Conservation (phyloP, 78 protist genomes). For the Protostelium mycophagum region DNA sequence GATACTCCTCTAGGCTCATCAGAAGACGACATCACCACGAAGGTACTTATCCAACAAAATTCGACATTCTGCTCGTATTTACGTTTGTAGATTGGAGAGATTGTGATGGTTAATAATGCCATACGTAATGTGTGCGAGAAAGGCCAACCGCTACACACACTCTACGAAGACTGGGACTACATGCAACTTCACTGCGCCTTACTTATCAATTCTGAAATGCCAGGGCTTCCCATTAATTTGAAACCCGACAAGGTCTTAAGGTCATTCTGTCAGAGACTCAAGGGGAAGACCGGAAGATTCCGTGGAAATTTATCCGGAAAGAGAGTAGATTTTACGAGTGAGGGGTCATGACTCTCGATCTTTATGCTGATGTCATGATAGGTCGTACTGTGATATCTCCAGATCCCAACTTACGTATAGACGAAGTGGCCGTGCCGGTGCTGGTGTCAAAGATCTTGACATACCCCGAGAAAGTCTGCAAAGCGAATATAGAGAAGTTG, state of each 20-base stretch:
- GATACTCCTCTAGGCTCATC: conserved; percentile 71
- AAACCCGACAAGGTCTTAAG: conserved; percentile 79
- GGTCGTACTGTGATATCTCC: conserved; percentile 99
- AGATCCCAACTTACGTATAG: conserved; percentile 96
- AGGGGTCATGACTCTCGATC: background rate
- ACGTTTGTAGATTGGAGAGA: conserved; percentile 31
- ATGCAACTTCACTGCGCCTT: conserved; percentile 75
- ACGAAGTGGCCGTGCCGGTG: conserved; percentile 91
- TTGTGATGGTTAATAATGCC: conserved; percentile 66
- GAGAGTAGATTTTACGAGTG: conserved; percentile 95
- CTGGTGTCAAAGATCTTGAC: conserved; percentile 90
- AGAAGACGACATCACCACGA: conserved; percentile 97
- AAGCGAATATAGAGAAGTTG: conserved; percentile 65
- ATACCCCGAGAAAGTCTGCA: conserved; percentile 91
- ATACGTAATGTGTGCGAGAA: conserved; percentile 29
- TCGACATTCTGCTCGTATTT: background rate
- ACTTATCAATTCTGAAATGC: conserved; percentile 68
- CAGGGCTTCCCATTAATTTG: conserved; percentile 63
- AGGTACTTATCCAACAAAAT: conserved; percentile 9
- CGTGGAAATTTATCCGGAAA: conserved; percentile 97
- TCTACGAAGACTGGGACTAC: conserved; percentile 81
- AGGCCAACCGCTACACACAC: conserved; percentile 18
- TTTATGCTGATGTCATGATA: background rate
- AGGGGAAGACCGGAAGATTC: conserved; percentile 98
- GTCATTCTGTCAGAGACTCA: conserved; percentile 93